Evolutionary conservation across 768 basidiomycete genomes (phyloP), one percentile per base, ranked within the genome.

Genomic region (Glaciozyma antarctica): DNA sequence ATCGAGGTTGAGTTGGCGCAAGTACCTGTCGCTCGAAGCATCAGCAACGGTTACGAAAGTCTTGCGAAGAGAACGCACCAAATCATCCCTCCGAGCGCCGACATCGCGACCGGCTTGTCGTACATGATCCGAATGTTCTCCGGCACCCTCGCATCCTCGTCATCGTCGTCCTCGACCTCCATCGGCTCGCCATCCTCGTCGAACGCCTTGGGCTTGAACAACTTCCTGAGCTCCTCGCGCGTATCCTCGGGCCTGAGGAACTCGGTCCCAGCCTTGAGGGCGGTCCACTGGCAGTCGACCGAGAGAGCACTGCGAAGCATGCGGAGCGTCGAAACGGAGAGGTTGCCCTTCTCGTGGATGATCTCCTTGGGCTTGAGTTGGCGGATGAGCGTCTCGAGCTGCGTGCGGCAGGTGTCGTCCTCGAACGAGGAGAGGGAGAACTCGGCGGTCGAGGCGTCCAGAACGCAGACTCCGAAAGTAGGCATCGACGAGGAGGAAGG

Each of bases 371-470:
- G 73, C 1, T 91, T 80, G 61, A 97, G 78, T 75, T 94, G 92
- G 67, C 94, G 81, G 78, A 97, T 83, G 72, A 95, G 79, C 0
- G 95, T 99, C 78, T 98, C 95, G 64, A 99, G 77, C 75, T 85
- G 87, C 6, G 95, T 98, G 43, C 90, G 82, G 74, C 88, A 93
- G 17, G 90, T 81, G 75, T 99, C 95, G 71, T 99, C 95, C 48
- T 87, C 84, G 75, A 98, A 95, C 1, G 82, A 80, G 62, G 88
- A 88, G 73, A 99, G 75, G 73, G 90, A 86, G 80, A 99, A 98
- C 75, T 94, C 88, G 53, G 90, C 93, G 0, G 95, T 99, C 5
- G 95, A 83, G 65, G 91, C 93, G 75, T 99, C 95, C 72, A 98
- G 77, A 12, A 92, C 85, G 74, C 90, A 94, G 49, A 97, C 78